Percentiles rank a stretch among this genome's conserved stretches.
phyloP scores from a whole-genome alignment of 768 basidiomycete genomes.

The Trichaptum fuscoviolaceum region DNA sequence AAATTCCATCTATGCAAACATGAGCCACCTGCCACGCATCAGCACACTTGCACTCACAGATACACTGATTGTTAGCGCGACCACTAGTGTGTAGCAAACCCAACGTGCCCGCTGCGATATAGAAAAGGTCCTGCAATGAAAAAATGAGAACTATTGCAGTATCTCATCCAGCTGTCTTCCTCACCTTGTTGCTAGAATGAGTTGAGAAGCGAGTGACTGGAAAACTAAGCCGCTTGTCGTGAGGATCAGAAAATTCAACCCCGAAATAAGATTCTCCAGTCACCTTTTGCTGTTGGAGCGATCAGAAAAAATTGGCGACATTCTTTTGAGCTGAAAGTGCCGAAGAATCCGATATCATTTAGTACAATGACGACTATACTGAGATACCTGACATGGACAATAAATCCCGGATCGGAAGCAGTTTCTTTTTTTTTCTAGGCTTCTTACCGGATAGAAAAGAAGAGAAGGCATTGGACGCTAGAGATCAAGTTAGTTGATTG shows the following conservation, averaged over 20 bases:
- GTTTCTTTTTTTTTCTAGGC: background rate
- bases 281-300: slow-evolving; percentile 60
- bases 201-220: slow-evolving; percentile 60
- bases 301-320: slow-evolving; percentile 48
- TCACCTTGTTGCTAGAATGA: slow-evolving; percentile 58
- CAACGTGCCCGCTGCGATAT: background rate
- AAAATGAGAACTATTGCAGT: background rate
- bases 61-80: background rate
- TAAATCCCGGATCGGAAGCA: background rate
- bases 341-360: slow-evolving; percentile 57
- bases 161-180: slow-evolving; percentile 4
- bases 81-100: background rate
- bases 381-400: slow-evolving; percentile 16
- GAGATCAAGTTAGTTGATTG: background rate
- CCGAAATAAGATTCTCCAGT: slow-evolving; percentile 5
- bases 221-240: slow-evolving; percentile 36
- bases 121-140: background rate
- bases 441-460: background rate
- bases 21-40: background rate
- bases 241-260: background rate
- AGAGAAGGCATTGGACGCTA: background rate
- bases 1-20: background rate
- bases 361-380: slow-evolving; percentile 44
- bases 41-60: background rate
- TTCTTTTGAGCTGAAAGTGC: slow-evolving; percentile 35